Evolutionary conservation across 768 basidiomycete genomes (phyloP).

Genomic region (Tulasnella sp.): DNA sequence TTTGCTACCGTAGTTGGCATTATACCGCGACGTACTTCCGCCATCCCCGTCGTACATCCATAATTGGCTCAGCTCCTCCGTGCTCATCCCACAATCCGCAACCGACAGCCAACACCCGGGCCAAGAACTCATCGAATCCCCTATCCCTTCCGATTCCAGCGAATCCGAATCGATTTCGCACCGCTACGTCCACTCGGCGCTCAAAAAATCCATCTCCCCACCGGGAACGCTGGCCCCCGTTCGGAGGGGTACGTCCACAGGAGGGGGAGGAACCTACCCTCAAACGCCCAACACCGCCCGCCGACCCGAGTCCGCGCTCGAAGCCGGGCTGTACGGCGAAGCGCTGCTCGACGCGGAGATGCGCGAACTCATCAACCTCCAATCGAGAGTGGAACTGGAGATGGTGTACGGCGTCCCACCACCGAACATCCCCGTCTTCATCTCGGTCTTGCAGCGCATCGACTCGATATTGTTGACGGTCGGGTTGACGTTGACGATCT

Average conservation of each 20-base stretch:
- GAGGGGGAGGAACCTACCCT: neutral
- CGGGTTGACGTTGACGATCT: slow-evolving; percentile 46
- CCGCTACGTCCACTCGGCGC: slow-evolving; percentile 6
- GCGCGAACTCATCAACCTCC: slow-evolving; percentile 49
- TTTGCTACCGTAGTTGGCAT: neutral
- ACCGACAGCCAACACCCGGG: neutral
- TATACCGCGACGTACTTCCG: slow-evolving; percentile 56
- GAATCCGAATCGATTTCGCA: slow-evolving; percentile 11
- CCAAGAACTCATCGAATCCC: neutral
- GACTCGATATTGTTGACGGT: slow-evolving; percentile 61
- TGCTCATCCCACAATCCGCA: slow-evolving; percentile 1
- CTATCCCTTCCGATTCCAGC: neutral
- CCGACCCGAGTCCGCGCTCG: neutral
- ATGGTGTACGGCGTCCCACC: slow-evolving; percentile 69
- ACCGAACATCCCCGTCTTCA: slow-evolving; percentile 66
- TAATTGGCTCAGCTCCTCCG: neutral
- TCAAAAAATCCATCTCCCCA: slow-evolving; percentile 8
- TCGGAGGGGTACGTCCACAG: neutral
- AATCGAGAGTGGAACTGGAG: slow-evolving; percentile 63
- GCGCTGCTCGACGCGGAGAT: slow-evolving; percentile 34
- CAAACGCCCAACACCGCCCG: neutral
- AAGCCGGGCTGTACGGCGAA: neutral
- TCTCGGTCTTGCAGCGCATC: slow-evolving; percentile 64
- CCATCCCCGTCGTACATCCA: slow-evolving; percentile 32
- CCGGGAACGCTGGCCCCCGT: neutral